Evolutionary conservation across 2,329 filamentous ascomycete species (phyloP).

Genomic region (Paradendryphiella salina): DNA sequence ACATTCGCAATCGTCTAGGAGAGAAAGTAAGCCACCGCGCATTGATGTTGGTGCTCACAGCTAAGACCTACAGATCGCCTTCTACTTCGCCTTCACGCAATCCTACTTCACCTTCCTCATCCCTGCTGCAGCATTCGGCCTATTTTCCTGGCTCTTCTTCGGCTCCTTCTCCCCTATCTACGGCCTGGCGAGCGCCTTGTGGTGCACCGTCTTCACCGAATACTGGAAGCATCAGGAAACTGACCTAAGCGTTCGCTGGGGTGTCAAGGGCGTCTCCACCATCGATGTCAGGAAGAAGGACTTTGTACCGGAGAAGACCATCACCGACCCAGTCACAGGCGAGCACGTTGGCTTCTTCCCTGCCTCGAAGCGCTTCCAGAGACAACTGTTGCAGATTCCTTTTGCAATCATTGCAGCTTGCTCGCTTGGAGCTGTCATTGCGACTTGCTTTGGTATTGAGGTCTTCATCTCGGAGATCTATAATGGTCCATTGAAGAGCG

Average conservation of each 20-base stretch:
- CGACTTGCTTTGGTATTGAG: constrained; percentile 86
- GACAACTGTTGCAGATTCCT: constrained; percentile 80
- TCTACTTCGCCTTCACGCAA: constrained; percentile 94
- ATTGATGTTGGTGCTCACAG: neutral
- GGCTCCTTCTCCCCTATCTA: constrained; percentile 84
- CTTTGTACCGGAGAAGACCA: constrained; percentile 77
- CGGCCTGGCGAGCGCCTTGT: constrained; percentile 76
- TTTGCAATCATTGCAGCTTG: constrained; percentile 76
- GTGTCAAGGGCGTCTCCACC: constrained; percentile 78
- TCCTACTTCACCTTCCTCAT: constrained; percentile 84
- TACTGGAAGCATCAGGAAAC: constrained; percentile 95
- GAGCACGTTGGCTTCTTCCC: constrained; percentile 77
- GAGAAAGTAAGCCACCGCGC: constrained; percentile 46
- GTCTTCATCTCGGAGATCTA: constrained; percentile 97
- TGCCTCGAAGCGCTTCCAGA: constrained; percentile 70
- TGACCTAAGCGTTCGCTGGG: constrained; percentile 85
- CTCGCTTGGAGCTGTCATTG: constrained; percentile 79
- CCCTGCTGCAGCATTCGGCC: constrained; percentile 79
- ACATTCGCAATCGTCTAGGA: constrained; percentile 55
- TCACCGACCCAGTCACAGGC: constrained; percentile 78
- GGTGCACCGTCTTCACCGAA: constrained; percentile 85
- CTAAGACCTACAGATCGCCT: constrained; percentile 65
- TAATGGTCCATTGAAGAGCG: constrained; percentile 80
- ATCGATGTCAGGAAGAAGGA: constrained; percentile 78
- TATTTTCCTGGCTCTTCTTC: constrained; percentile 77